Evolutionary conservation across 1,284 basidiomycete genomes (phyloP).

Genomic region (Fistulinella staudtii): DNA sequence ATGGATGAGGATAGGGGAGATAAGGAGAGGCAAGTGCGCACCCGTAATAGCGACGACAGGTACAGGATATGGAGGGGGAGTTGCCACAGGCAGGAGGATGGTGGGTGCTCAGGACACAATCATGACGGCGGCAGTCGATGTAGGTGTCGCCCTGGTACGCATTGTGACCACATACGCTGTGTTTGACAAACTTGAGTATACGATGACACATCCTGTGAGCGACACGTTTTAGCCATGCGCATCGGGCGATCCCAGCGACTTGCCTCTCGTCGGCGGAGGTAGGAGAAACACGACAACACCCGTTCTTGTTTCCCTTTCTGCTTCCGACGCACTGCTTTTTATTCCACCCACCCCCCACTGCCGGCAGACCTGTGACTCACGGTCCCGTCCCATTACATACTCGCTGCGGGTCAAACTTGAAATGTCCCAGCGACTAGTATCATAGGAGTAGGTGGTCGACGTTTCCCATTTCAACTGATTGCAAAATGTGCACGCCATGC

Average conservation of each 20-base stretch:
- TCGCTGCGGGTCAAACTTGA: background rate
- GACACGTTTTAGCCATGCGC: background rate
- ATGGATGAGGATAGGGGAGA: constrained; percentile 3
- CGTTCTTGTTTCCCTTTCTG: constrained; percentile 18
- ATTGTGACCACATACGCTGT: constrained; percentile 51
- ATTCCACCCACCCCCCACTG: constrained; percentile 4
- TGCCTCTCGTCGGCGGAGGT: constrained; percentile 61
- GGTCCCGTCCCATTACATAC: background rate
- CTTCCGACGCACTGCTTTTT: constrained; percentile 9
- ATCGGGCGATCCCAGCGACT: constrained; percentile 10
- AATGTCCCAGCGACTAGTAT: too few species aligned
- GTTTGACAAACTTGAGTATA: constrained; percentile 50
- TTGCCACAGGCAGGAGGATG: constrained; percentile 51
- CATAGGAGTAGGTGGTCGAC: too few species aligned
- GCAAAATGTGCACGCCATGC: too few species aligned
- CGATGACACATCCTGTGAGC: constrained; percentile 56
- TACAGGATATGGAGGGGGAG: constrained; percentile 35
- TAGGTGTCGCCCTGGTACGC: constrained; percentile 45
- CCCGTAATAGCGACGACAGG: constrained; percentile 58
- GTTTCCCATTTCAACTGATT: too few species aligned
- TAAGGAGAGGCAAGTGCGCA: constrained; percentile 26
- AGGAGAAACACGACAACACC: constrained; percentile 38
- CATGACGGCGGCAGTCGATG: constrained; percentile 49
- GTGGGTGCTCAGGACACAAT: constrained; percentile 45
- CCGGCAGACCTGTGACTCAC: background rate